These are phyloP conservation scores for Senna siamea DNA, from an alignment of 306 rosid genomes.

Conservation along the genomic window DNA sequence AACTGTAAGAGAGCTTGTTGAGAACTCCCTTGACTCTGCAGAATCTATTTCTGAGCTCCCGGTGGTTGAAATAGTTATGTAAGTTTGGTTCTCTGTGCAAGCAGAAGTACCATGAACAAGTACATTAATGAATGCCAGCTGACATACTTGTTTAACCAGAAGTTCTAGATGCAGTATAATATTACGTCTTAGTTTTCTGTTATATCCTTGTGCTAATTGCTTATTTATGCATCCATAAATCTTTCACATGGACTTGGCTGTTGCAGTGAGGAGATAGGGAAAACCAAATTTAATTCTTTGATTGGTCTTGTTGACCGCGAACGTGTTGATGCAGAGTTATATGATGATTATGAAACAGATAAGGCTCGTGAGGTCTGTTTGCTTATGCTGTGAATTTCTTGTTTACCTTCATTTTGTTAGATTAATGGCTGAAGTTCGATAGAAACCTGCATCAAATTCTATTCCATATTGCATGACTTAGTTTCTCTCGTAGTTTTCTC, in stretches of 20 bases:
- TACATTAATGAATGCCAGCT: neutral
- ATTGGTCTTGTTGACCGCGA: conserved; percentile 93
- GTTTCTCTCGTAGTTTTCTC: neutral
- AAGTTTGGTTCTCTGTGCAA: conserved; percentile 38
- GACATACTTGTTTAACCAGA: neutral
- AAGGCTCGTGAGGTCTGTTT: conserved; percentile 89
- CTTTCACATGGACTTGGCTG: conserved; percentile 19
- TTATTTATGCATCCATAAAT: conserved; percentile 18
- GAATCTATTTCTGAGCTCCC: conserved; percentile 97
- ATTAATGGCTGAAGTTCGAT: neutral
- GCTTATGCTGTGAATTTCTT: conserved; percentile 20
- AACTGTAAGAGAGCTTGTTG: conserved; percentile 92
- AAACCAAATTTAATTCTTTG: conserved; percentile 89
- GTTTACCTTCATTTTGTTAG: neutral
- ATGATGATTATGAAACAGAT: conserved; percentile 86
- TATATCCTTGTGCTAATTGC: neutral
- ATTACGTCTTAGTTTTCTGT: neutral
- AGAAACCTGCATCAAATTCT: neutral
- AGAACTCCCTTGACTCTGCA: conserved; percentile 88
- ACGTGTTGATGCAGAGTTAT: conserved; percentile 76
- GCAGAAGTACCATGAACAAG: neutral
- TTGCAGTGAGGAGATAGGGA: conserved; percentile 88
- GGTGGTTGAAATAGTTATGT: conserved; percentile 84
- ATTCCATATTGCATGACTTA: neutral
- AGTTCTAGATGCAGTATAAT: neutral